phyloP scores from a whole-genome alignment of 2,329 filamentous ascomycete genomes.

The Aspergillus puulaauensis region DNA sequence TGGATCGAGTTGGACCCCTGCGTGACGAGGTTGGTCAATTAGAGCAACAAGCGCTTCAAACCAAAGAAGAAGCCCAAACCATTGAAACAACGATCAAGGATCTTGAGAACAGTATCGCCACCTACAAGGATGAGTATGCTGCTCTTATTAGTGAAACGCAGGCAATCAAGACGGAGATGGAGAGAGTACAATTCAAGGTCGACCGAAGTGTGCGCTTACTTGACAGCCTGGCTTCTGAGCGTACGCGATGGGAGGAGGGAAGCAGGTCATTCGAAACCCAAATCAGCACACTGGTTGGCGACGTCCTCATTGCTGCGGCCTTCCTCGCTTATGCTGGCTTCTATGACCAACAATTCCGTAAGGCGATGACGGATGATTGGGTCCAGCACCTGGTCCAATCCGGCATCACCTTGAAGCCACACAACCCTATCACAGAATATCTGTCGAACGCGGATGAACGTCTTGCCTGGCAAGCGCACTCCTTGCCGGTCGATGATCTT shows the following conservation, averaged over 20 bases:
- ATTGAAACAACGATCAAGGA: slow-evolving; percentile 83
- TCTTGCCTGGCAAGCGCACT: slow-evolving; percentile 91
- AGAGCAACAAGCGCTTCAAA: slow-evolving; percentile 85
- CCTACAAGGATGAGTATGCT: slow-evolving; percentile 95
- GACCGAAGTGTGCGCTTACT: slow-evolving; percentile 92
- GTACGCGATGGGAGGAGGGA: slow-evolving; percentile 90
- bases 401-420: slow-evolving; percentile 88
- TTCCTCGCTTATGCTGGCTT: slow-evolving; percentile 96
- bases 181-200: slow-evolving; percentile 94
- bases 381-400: slow-evolving; percentile 87
- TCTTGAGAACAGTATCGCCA: slow-evolving; percentile 86
- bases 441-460: slow-evolving; percentile 94
- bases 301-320: slow-evolving; percentile 92
- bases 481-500: slow-evolving; percentile 89
- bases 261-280: slow-evolving; percentile 98
- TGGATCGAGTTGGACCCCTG: slow-evolving; percentile 89
- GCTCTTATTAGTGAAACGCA: slow-evolving; percentile 95
- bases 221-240: slow-evolving; percentile 91
- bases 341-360: slow-evolving; percentile 97
- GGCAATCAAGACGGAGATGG: slow-evolving; percentile 96
- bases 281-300: slow-evolving; percentile 92
- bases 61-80: slow-evolving; percentile 87
- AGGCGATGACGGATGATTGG: slow-evolving; percentile 98
- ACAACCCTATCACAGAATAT: slow-evolving; percentile 94
- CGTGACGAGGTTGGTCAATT: slow-evolving; percentile 85